Percentiles rank a stretch among this genome's conserved stretches.
Conservation (phyloP, 2,329 filamentous ascomycete species). For the Pestalotiopsis sp. region DNA sequence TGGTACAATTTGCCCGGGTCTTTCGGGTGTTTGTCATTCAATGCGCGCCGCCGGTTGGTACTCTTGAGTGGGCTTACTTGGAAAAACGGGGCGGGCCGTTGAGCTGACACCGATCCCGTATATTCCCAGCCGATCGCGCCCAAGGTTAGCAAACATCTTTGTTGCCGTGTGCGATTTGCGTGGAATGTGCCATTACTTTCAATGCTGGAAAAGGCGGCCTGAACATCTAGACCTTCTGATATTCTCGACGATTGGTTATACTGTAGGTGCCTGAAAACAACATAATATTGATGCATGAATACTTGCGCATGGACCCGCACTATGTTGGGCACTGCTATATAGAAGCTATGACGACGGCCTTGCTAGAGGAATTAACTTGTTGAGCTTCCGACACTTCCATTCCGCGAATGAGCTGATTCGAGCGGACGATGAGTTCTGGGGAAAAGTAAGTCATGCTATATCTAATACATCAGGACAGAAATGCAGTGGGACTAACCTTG, state of each 20-base stretch:
- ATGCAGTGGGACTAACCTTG: slow-evolving; percentile 57
- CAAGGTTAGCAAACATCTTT: background rate
- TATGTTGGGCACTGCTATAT: slow-evolving; percentile 26
- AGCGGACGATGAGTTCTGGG: slow-evolving; percentile 71
- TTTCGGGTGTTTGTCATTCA: background rate
- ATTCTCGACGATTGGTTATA: too few species aligned
- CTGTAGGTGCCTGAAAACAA: too few species aligned
- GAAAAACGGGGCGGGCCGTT: background rate
- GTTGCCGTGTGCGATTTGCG: background rate
- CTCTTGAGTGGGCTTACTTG: background rate
- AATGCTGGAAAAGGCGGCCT: too few species aligned
- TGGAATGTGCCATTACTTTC: background rate
- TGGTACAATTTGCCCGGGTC: background rate
- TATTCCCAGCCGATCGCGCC: background rate
- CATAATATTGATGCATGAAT: background rate
- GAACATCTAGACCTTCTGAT: too few species aligned
- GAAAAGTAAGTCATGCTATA: slow-evolving; percentile 16
- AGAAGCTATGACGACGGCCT: slow-evolving; percentile 67
- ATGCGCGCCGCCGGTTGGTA: background rate
- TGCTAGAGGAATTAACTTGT: slow-evolving; percentile 62
- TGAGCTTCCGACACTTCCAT: slow-evolving; percentile 68
- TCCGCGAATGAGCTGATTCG: slow-evolving; percentile 64
- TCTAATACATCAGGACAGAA: background rate
- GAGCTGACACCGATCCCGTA: background rate
- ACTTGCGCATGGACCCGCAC: background rate